Percentiles rank a stretch among this genome's conserved stretches.
These are phyloP conservation scores for Xylariales sp. DNA, from an alignment of 2,329 filamentous ascomycete genomes.

Conservation along the genomic window DNA sequence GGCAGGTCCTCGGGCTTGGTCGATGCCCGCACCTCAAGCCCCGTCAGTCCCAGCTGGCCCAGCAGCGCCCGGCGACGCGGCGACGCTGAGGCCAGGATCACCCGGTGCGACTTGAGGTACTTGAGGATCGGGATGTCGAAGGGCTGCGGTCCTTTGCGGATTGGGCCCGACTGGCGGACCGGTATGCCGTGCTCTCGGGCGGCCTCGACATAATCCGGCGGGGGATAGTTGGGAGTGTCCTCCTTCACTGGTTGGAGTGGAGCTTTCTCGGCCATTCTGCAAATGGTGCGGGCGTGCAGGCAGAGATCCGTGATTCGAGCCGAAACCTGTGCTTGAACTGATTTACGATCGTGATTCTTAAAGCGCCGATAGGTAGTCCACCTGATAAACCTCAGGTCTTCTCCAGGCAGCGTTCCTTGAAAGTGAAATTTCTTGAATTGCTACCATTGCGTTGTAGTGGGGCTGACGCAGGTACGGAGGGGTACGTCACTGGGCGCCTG, in stretches of 20 bases:
- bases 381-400: too few species aligned
- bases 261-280: conserved; percentile 17
- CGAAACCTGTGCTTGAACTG: too few species aligned
- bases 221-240: conserved; percentile 30
- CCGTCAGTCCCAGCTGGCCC: conserved; percentile 73
- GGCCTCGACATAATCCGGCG: conserved; percentile 41
- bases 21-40: conserved; percentile 82
- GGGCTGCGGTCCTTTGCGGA: conserved; percentile 50
- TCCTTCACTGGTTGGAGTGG: conserved; percentile 11
- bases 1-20: conserved; percentile 80
- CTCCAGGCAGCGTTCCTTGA: too few species aligned
- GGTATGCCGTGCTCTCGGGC: conserved; percentile 30
- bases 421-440: too few species aligned
- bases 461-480: conserved; percentile 11
- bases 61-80: conserved; percentile 81
- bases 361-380: too few species aligned
- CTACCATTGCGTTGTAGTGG: conserved; percentile 5
- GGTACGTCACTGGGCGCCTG: too few species aligned
- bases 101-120: conserved; percentile 70
- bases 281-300: background rate
- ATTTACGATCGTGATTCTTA: too few species aligned
- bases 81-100: conserved; percentile 87
- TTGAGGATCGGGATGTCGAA: conserved; percentile 77
- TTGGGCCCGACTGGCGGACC: conserved; percentile 20
- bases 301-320: too few species aligned